A percentile compares a stretch with the other conserved stretches of the same genome.
Evolutionary conservation across 306 rosid genomes (phyloP).

Genomic region (Oxytropis ochrocephala): DNA sequence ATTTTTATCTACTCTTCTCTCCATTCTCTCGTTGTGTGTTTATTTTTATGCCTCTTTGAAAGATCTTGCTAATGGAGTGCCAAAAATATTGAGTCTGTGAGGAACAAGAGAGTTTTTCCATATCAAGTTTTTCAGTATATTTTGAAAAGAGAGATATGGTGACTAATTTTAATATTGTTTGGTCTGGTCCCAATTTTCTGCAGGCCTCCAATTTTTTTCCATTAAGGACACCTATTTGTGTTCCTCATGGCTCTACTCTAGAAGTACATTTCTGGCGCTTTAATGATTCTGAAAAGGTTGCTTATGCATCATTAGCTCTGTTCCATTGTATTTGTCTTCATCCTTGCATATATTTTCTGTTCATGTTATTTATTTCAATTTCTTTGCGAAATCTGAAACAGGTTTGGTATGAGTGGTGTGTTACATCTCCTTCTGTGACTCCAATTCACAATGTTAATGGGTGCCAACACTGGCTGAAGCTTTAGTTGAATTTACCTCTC

Average conservation of each 20-base stretch:
- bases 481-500: constrained; percentile 19
- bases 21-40: no score
- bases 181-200: no score
- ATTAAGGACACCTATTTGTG: constrained; percentile 42
- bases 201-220: constrained; percentile 74
- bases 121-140: no score
- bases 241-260: constrained; percentile 40
- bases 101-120: no score
- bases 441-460: constrained; percentile 59
- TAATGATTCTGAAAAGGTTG: constrained; percentile 46
- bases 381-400: constrained; percentile 12
- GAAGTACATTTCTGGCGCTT: constrained; percentile 76
- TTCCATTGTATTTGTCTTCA: not conserved
- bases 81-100: no score
- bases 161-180: no score
- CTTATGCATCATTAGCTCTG: not conserved
- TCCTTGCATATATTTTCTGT: not conserved
- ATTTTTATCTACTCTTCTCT: no score
- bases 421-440: constrained; percentile 40
- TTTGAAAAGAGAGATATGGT: no score
- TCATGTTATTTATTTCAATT: not conserved
- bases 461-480: constrained; percentile 63
- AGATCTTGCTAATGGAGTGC: no score
- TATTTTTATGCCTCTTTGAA: no score
- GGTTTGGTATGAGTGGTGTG: constrained; percentile 87